Percentiles rank a stretch among this genome's conserved stretches.
phyloP scores from a whole-genome alignment of 306 rosid species.

The Mimosa bimucronata region DNA sequence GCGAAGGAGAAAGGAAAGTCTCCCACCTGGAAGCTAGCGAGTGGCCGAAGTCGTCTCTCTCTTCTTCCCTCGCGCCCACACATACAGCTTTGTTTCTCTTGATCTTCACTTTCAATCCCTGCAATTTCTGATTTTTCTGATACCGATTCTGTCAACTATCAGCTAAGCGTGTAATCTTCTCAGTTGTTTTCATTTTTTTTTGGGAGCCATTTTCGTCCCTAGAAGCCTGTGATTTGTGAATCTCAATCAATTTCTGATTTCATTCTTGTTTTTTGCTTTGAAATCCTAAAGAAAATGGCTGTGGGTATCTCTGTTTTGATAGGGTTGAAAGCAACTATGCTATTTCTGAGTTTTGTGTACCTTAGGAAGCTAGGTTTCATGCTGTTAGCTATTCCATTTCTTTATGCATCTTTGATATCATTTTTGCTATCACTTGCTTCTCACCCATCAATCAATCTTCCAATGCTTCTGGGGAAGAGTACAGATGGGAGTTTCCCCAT shows the following conservation, averaged over 20 bases:
- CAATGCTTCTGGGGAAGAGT: slow-evolving; percentile 71
- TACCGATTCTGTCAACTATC: not conserved
- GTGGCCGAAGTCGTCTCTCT: not conserved
- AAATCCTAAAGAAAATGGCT: slow-evolving; percentile 47
- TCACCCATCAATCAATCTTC: slow-evolving; percentile 72
- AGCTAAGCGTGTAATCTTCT: not conserved
- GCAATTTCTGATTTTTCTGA: not conserved
- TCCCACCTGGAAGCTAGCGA: not conserved
- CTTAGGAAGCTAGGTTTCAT: slow-evolving; percentile 52
- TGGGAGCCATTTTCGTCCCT: not conserved
- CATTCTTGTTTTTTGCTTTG: not conserved
- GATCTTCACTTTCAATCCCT: not conserved
- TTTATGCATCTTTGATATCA: slow-evolving; percentile 66
- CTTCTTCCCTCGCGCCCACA: not conserved
- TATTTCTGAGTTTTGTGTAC: slow-evolving; percentile 49
- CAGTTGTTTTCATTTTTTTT: not conserved
- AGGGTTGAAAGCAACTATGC: slow-evolving; percentile 59
- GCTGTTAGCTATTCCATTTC: slow-evolving; percentile 60
- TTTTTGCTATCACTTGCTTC: slow-evolving; percentile 72
- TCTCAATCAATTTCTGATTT: not conserved
- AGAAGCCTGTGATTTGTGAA: slow-evolving; percentile 5
- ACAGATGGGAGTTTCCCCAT: slow-evolving; percentile 78
- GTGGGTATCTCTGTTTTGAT: slow-evolving; percentile 69
- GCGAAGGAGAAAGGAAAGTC: not conserved
- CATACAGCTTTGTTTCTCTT: not conserved